A percentile compares a stretch with the other conserved stretches of the same genome.
Evolutionary conservation across 805 yeast species (phyloP).

Genomic region (Ogataea trehaloabstinens): DNA sequence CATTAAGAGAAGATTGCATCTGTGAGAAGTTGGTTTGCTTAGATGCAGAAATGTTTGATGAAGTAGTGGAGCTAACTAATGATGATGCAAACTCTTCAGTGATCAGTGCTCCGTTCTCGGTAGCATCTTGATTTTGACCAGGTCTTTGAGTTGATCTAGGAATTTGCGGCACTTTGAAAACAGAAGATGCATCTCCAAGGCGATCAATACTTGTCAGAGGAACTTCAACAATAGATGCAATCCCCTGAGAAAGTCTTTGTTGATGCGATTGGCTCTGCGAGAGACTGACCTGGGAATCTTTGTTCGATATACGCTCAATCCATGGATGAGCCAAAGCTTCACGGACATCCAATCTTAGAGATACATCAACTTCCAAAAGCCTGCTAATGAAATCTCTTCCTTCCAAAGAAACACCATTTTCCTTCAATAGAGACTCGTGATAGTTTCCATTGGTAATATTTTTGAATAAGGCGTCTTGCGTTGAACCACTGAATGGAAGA

Average conservation of each 20-base stretch:
- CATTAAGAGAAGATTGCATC: neutral
- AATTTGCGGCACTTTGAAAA: constrained; percentile 23
- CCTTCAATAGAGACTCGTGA: constrained; percentile 69
- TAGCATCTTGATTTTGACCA: neutral
- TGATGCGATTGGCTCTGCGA: constrained; percentile 75
- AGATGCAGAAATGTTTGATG: too few relatives aligned
- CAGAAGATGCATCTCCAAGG: constrained; percentile 6
- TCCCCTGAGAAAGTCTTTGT: constrained; percentile 34
- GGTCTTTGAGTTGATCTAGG: constrained; percentile 15
- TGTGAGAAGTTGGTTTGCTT: neutral
- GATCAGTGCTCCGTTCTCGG: neutral
- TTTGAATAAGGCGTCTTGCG: constrained; percentile 80
- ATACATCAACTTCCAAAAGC: constrained; percentile 76
- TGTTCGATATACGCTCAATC: constrained; percentile 45
- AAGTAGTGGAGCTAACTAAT: neutral
- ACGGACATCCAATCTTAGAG: constrained; percentile 66
- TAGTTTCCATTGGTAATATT: constrained; percentile 77
- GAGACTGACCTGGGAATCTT: constrained; percentile 47
- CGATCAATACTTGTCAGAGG: constrained; percentile 1
- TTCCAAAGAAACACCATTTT: constrained; percentile 57
- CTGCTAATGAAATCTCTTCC: constrained; percentile 72
- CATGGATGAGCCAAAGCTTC: constrained; percentile 80
- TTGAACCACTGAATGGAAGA: constrained; percentile 90
- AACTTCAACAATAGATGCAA: constrained; percentile 3
- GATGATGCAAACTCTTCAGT: neutral